Percentiles rank a stretch among this genome's conserved stretches.
These are phyloP conservation scores for Erigeron canadensis DNA, from an alignment of 129 eudicot genomes.

Conservation along the genomic window DNA sequence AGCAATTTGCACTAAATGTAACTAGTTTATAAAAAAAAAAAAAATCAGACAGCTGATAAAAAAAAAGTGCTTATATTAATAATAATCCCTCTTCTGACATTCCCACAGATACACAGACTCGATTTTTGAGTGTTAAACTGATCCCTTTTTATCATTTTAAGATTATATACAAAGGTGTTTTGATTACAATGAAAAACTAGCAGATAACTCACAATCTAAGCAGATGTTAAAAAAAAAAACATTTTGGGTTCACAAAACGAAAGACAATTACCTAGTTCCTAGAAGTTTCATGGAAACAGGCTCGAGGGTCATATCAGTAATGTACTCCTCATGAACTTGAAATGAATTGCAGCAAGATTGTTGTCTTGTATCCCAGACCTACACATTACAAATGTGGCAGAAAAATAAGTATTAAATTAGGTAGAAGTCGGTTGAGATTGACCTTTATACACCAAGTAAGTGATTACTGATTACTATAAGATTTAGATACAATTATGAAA, in stretches of 20 bases:
- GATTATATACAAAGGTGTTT: not conserved
- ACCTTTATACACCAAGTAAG: not conserved
- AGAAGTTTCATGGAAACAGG: slow-evolving; percentile 82
- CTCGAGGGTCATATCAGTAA: slow-evolving; percentile 92
- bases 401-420: not conserved
- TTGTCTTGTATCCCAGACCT: slow-evolving; percentile 99
- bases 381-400: slow-evolving; percentile 14
- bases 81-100: no score
- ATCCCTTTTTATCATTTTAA: not conserved
- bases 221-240: not conserved
- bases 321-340: slow-evolving; percentile 81
- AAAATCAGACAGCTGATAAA: not conserved
- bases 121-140: no score
- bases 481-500: not conserved
- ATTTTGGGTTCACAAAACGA: not conserved
- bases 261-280: slow-evolving; percentile 66
- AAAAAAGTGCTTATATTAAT: not conserved
- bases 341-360: slow-evolving; percentile 79
- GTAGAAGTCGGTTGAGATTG: not conserved
- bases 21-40: not conserved
- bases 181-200: not conserved
- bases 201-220: not conserved
- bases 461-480: not conserved
- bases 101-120: no score
- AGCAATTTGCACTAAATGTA: no score